Evolutionary conservation across 2,329 filamentous ascomycete species (phyloP), one percentile per base, ranked within the genome.

Genomic region (Trichoderma pleuroti): DNA sequence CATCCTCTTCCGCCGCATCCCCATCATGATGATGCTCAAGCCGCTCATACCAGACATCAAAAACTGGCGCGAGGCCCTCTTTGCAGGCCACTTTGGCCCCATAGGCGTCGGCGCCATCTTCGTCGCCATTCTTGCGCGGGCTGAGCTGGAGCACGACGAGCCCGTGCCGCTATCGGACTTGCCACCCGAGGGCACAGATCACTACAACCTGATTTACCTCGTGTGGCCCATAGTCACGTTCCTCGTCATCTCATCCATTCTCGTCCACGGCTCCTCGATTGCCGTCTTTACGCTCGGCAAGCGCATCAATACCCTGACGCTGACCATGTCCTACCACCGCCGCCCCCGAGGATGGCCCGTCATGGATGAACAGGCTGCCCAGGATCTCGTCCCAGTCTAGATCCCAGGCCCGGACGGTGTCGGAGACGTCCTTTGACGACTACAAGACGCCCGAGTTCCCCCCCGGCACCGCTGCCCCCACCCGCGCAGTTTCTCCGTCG

Each of bases 71-170:
- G 96, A 99, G 79, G 95, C 96, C 7, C 84, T 98, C 1, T 99
- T 99, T 78, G 96, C 96, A 18, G 96, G 96, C 2, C 96, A 99
- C 80, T 99, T 99, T 78, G 96, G 96, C 8, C 96, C 96, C 32
- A 98, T 99, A 75, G 96, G 96, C 67, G 96, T 99, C 67, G 96
- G 96, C 72, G 96, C 95, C 73, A 94, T 99, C 71, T 99, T 99
- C 74, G 91, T 97, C 61, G 93, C 94, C 24, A 97, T 99, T 71
- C 85, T 99, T 61, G 94, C 96, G 21, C 88, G 95, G 77, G 94
- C 93, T n/a, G 96, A 99, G 79, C 81, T 99, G 21, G 93, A 98
- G 79, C 90, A 88, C 3, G 88, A 90, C 21, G 84, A 86, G 10
- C 92, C 93, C 0, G 92, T 96, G 8, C 96, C 96, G 0, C 82